Conservation (phyloP, 345 rosid species). For the Psidium guajava region DNA sequence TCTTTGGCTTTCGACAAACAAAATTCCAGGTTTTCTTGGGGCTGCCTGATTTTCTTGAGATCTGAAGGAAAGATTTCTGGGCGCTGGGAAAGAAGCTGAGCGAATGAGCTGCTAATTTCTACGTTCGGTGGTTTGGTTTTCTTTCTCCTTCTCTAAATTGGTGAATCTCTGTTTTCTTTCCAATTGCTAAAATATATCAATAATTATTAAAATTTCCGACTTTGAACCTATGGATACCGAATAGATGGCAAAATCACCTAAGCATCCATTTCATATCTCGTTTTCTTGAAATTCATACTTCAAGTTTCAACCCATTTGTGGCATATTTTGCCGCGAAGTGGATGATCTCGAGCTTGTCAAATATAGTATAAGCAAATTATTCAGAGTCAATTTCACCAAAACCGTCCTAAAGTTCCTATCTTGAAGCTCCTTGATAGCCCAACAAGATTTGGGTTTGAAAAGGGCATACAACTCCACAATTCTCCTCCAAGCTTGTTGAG, state of each 20-base stretch:
- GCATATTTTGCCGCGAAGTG: too few relatives aligned
- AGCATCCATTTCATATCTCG: not conserved
- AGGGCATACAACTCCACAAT: not conserved
- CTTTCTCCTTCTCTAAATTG: not conserved
- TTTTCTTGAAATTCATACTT: not conserved
- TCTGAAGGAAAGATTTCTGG: not conserved
- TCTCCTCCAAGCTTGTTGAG: not conserved
- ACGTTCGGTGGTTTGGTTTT: not conserved
- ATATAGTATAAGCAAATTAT: not conserved
- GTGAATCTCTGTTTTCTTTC: not conserved
- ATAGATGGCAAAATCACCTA: not conserved
- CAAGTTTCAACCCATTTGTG: not conserved
- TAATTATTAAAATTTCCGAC: not conserved
- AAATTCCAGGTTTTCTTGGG: not conserved
- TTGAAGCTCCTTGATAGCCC: not conserved
- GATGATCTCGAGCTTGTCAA: not conserved
- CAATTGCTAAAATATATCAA: not conserved
- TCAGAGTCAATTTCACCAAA: not conserved
- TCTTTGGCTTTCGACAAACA: not conserved
- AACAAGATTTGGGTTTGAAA: not conserved
- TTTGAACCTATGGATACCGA: not conserved
- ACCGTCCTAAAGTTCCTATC: not conserved
- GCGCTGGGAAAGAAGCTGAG: conserved; percentile 50
- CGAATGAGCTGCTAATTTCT: not conserved
- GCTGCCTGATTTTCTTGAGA: not conserved